Base-by-base conservation (phyloP, 2,329 filamentous ascomycete genomes). In the Exophiala spinifera region DNA sequence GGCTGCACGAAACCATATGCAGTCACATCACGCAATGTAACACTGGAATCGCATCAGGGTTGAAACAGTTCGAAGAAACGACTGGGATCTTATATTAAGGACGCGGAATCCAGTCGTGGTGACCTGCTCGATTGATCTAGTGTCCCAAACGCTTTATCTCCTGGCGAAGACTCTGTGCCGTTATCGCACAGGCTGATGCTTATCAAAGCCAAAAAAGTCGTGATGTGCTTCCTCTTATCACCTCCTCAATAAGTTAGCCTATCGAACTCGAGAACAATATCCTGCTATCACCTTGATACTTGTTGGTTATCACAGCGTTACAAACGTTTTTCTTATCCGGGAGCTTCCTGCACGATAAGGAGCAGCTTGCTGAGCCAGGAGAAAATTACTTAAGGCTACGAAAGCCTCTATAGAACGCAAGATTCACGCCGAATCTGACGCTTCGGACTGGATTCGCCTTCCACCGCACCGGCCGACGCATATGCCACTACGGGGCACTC, bases 81-180 rank as follows among this genome's bases (percentile, higher is more conserved):
- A 10, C 28, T 31, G 8, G 6, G 10, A 11, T 31, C 8, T 10
- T 31, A 10, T 31, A 31, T 31, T 6, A 31, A 31, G 28, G 28
- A 10, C 28, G 11, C 28, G 11, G 4, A 10, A 31, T 31, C 28
- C 28, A 31, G 28, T 31, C 28, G 28, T 31, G 28, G 4, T 31
- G 28, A 10, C 28, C 28, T 31, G 6, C 28, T 31, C 21, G 39
- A 42, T 47, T 42, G 45, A 42, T 44, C 10, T 31, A 23, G 36
- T 59, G 55, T 52, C 56, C 48, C 49, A 47, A 49, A 56, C 52
- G 53, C 37, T 56, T 59, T 59, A 59, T 59, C 56, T 46, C 31
- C 25, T 39, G 36, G 31, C 33, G 19, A 37, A 39, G 48, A 51
- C 50, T 42, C 28, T 34, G 39, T 40, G 17, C 42, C 51, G 56